Percentiles rank a stretch among this genome's conserved stretches.
Conservation (phyloP, 768 basidiomycete genomes). For the Agrocybe chaxingu region DNA sequence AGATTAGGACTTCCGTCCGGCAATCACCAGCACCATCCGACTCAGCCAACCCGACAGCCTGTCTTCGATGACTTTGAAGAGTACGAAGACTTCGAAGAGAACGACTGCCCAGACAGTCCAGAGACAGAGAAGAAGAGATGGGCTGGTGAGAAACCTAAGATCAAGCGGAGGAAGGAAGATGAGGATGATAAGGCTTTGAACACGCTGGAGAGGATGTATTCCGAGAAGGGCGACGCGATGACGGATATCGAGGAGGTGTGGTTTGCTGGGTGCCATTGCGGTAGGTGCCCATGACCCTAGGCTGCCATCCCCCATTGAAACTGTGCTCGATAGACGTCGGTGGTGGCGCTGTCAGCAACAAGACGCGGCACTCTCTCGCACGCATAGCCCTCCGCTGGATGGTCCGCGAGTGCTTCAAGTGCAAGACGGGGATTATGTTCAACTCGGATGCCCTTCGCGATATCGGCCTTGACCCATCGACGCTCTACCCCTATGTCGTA, state of each 20-base stretch:
- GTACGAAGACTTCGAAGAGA: too few relatives aligned
- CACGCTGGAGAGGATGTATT: conserved; percentile 30
- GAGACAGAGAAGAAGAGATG: not conserved
- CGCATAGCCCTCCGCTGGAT: conserved; percentile 66
- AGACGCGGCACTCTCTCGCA: conserved; percentile 43
- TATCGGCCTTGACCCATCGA: conserved; percentile 48
- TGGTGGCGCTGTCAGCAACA: conserved; percentile 52
- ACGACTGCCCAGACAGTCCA: not conserved
- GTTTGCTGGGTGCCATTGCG: conserved; percentile 58
- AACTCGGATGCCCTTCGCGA: conserved; percentile 38
- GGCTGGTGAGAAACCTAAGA: not conserved
- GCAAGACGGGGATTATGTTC: conserved; percentile 62
- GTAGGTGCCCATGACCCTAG: conserved; percentile 20
- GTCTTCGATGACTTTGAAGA: too few relatives aligned
- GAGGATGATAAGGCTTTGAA: conserved; percentile 23
- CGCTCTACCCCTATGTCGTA: conserved; percentile 39
- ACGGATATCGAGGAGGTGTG: conserved; percentile 64
- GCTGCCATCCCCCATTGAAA: not conserved
- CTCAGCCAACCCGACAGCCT: too few relatives aligned
- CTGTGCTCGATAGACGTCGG: conserved; percentile 42
- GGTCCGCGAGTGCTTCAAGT: conserved; percentile 66
- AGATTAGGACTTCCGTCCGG: conserved; percentile 17
- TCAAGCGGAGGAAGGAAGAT: conserved; percentile 15
- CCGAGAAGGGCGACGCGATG: conserved; percentile 13
- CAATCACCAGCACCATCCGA: not conserved